phyloP scores from a whole-genome alignment of 192 early-diverging fungal genomes.

The Powellomyces hirtus region DNA sequence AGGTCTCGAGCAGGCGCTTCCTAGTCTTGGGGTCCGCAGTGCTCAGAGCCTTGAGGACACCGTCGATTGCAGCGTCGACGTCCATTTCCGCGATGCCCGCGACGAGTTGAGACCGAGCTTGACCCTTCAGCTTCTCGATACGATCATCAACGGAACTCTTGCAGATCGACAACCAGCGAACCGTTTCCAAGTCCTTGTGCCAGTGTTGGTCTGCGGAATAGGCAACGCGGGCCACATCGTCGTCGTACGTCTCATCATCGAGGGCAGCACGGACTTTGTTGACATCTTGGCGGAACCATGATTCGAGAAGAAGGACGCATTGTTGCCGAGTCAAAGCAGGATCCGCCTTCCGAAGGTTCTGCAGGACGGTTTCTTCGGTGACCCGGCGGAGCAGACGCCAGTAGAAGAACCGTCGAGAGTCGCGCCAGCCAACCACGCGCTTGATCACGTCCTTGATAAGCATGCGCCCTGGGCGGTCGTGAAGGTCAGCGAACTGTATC shows the following conservation, averaged over 20 bases:
- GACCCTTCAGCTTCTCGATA: conserved; percentile 30
- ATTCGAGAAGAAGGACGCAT: conserved; percentile 47
- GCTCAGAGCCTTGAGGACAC: conserved; percentile 33
- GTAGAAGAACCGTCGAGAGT: conserved; percentile 87
- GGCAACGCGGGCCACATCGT: conserved; percentile 40
- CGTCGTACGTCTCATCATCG: conserved; percentile 51
- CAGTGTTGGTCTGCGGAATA: not conserved
- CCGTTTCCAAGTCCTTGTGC: conserved; percentile 34
- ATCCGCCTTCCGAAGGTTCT: conserved; percentile 54
- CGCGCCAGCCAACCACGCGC: conserved; percentile 73
- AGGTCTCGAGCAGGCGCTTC: conserved; percentile 34
- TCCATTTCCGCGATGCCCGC: conserved; percentile 33
- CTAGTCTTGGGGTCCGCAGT: conserved; percentile 30
- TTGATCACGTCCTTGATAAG: conserved; percentile 88
- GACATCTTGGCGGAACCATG: conserved; percentile 68
- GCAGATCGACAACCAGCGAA: conserved; percentile 39
- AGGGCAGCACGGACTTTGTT: conserved; percentile 23
- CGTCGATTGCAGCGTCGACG: conserved; percentile 38
- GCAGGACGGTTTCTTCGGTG: conserved; percentile 72
- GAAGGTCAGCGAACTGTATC: conserved; percentile 95
- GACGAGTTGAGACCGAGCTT: conserved; percentile 12
- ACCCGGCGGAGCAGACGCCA: conserved; percentile 84
- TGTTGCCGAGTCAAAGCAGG: conserved; percentile 48
- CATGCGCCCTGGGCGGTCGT: conserved; percentile 96
- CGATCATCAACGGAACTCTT: conserved; percentile 36